Evolutionary conservation across 179 eudicot genomes (phyloP), one percentile per base, ranked within the genome.

Genomic region (Camellia oleifera): DNA sequence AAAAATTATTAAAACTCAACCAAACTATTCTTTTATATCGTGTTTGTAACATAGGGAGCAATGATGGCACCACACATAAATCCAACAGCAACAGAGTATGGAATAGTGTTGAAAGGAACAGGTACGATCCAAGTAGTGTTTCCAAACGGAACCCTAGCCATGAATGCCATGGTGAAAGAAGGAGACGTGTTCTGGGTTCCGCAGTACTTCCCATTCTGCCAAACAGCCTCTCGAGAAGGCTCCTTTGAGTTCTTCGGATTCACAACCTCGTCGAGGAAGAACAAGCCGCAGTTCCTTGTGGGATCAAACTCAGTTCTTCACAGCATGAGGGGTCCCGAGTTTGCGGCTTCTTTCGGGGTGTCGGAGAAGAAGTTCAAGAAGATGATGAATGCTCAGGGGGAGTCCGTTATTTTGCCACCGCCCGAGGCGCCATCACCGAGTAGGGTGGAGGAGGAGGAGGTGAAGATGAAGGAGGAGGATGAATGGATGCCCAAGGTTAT

Each of bases 11-110:
- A 32, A 1, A 32, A 32, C 40, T 32, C 40, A 32, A 32, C 40
- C 40, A 32, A 32, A 32, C 40, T 32, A 32, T 32, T 32, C 40
- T 32, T 32, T 32, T 32, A 0, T 32, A 1, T 32, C 40, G 40
- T 32, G 5, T 44, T 42, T 44, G 7, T 44, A 14, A 26, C 10
- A 20, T 18, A 95, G 99, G 99, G 99, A 61, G 85, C 98, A 0
- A 95, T 95, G 99, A 83, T 95, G 97, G 98, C 99, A 17, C 99
- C 99, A 1, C 98, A 95, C 75, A 67, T 95, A 17, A 95, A 95
- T 78, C 98, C 98, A 12, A 86, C 77, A 20, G 99, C 99, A 0
- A 80, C 91, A 0, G 99, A 95, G 73, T 94, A 90, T 13, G 98
- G 93, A 14, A 64, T 94, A 0, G 98, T 94, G 52, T 68, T 94